These are phyloP conservation scores for Backusella psychrophila DNA, from an alignment of 192 early-diverging fungal genomes.

Conservation along the genomic window DNA sequence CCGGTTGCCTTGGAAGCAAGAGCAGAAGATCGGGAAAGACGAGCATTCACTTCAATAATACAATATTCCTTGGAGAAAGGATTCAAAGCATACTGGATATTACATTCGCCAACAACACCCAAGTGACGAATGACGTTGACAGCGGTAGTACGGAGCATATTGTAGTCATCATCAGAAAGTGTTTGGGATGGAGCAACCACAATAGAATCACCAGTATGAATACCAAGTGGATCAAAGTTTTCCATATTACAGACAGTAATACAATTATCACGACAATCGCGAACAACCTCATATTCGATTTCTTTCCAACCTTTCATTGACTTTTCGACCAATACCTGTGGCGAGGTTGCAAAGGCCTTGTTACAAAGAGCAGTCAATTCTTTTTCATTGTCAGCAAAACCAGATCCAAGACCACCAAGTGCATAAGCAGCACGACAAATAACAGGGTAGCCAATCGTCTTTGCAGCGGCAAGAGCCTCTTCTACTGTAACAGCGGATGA, in stretches of 20 bases:
- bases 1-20: constrained; percentile 98
- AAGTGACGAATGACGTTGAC: constrained; percentile 96
- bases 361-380: constrained; percentile 78
- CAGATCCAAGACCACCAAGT: constrained; percentile 95
- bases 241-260: constrained; percentile 99
- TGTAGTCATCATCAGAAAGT: constrained; percentile 96
- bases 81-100: constrained; percentile 98
- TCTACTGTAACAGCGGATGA: constrained; percentile 76
- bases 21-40: constrained; percentile 86
- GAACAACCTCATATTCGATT: constrained; percentile 98
- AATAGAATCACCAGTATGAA: constrained; percentile 99
- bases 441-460: constrained; percentile 90
- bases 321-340: constrained; percentile 93
- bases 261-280: constrained; percentile 94
- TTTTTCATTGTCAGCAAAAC: constrained; percentile 89
- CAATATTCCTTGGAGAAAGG: constrained; percentile 93
- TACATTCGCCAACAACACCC: constrained; percentile 99
- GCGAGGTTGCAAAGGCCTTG: constrained; percentile 89
- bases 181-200: constrained; percentile 98
- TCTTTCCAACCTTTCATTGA: constrained; percentile 99
- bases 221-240: constrained; percentile 99
- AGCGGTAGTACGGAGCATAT: constrained; percentile 96
- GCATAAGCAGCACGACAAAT: constrained; percentile 97
- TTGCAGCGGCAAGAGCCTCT: constrained; percentile 85
- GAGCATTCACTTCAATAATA: constrained; percentile 99